Evolutionary conservation across 2,329 filamentous ascomycete species (phyloP), one percentile per base, ranked within the genome.

Genomic region (Zopfia rhizophila): DNA sequence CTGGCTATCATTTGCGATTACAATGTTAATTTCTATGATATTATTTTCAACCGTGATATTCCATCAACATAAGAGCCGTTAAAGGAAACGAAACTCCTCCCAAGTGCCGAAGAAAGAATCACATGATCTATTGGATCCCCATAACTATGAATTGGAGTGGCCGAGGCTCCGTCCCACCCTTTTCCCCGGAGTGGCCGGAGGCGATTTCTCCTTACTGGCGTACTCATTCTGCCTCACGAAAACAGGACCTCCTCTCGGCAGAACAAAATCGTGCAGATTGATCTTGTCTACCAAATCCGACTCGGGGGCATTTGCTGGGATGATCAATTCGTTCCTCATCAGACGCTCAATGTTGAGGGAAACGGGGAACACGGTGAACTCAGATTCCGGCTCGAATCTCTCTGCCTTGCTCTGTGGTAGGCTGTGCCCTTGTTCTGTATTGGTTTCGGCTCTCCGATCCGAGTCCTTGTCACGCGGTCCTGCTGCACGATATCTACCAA

Each of bases 381-480:
- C 44, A 19, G 38, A 45, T 16, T 45, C 51, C 5, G 46, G 18
- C 40, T 53, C 27, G 3, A 33, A 17, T 6, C 48, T 31, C 10
- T 46, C 30, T 7, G 3, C 16, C 3, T 21, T 22, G 7, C 31
- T n/a, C 21, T 50, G 38, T 3, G 23, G 21, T 3, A 17, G 24
- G 8, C 33, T 18, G 1, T 36, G n/a, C 7, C 30, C 39, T 7
- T 12, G 14, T 7, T 37, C 24, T 4, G 27, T 39, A 19, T 49
- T 43, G 2, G 40, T 39, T 11, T 8, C 4, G 2, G 36, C 29
- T 6, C 45, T 11, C 7, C 51, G 51, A 38, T 56, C 51, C 4
- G 53, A 55, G 40, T 56, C 53, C 23, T 49, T 52, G 28, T 39
- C 38, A 18, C 21, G 11, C 4, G 50, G 44, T 5, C 51, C 53